Evolutionary conservation across 2,329 filamentous ascomycete genomes (phyloP), one percentile per base, ranked within the genome.

Genomic region (Trichoderma koningii): DNA sequence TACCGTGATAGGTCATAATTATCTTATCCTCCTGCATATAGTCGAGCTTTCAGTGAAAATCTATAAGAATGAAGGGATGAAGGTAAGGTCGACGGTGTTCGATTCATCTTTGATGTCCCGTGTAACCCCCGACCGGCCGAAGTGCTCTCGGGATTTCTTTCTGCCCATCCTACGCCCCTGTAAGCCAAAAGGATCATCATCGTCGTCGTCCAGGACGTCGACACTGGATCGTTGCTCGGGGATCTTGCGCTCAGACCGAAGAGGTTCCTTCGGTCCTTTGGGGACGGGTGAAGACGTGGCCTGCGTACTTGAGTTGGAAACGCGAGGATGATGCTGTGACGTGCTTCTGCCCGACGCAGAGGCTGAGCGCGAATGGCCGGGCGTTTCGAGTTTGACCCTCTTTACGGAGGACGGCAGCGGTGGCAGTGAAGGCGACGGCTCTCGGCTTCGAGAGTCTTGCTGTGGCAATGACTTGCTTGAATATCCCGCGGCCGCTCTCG

Each of bases 51-150:
- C 61, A 14, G 17, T 17, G 23, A 14, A 45, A 4, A 21, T 55
- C 30, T 63, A 78, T 66, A 77, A 68, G 66, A 78, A 78, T 5
- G 75, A 74, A 5, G 77, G 77, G 66, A 79, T 78, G n/a, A 71
- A 71, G 48, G 76, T 73, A n/a, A 70, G 69, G 6, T 69, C 65
- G 7, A 67, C 55, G 17, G 69, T 72, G 7, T 65, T 72, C 12
- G 66, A 14, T 26, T 64, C 61, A 7, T 15, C 21, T 47, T 59
- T 64, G 23, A 28, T 21, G 23, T 56, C 59, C 5, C 21, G 7
- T 17, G 62, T 57, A 26, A 30, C 19, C 1, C 67, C 66, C 1
- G 63, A 38, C 21, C 64, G 73, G 55, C 69, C 71, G 3, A 72
- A 59, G 44, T 75, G 68, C 9, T 74, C 73, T 28, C 71, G 71